A percentile compares a stretch with the other conserved stretches of the same genome.
Evolutionary conservation across 768 basidiomycete species (phyloP).

Genomic region (Amanita rimosa): DNA sequence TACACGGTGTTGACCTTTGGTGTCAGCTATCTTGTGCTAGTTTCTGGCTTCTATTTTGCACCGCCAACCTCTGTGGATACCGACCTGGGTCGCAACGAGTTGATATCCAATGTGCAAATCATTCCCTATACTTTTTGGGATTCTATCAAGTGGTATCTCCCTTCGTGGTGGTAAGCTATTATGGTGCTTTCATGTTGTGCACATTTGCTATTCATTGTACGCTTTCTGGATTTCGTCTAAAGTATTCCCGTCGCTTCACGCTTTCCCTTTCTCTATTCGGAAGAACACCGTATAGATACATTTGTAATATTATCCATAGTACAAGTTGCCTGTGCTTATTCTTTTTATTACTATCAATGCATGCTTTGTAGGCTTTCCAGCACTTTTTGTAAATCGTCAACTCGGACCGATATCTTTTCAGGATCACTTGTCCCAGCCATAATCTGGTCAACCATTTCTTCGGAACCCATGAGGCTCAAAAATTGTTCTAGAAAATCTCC

Average conservation of each 20-base stretch:
- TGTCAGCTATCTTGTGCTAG: slow-evolving; percentile 79
- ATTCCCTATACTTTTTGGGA: slow-evolving; percentile 27
- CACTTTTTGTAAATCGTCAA: slow-evolving; percentile 29
- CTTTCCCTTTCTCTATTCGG: neutral
- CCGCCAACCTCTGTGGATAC: slow-evolving; percentile 35
- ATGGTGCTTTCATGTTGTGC: neutral
- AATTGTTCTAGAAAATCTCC: slow-evolving; percentile 77
- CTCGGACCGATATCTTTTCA: slow-evolving; percentile 40
- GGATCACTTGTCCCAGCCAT: slow-evolving; percentile 46
- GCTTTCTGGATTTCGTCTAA: neutral
- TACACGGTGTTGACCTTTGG: neutral
- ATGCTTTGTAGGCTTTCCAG: slow-evolving; percentile 43
- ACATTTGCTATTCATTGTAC: neutral
- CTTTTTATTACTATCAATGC: slow-evolving; percentile 28
- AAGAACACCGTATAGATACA: neutral
- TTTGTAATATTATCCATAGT: slow-evolving; percentile 4
- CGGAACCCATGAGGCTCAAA: slow-evolving; percentile 28
- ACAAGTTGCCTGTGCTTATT: slow-evolving; percentile 3
- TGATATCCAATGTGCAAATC: slow-evolving; percentile 19
- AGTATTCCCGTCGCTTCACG: neutral
- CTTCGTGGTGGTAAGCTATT: slow-evolving; percentile 14
- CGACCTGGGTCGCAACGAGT: slow-evolving; percentile 21
- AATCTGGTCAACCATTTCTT: slow-evolving; percentile 36
- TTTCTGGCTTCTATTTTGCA: slow-evolving; percentile 89
- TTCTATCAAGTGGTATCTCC: slow-evolving; percentile 27